Percentiles rank a stretch among this genome's conserved stretches.
These are phyloP conservation scores for Aspergillaceae sp. DNA, from an alignment of 2,329 filamentous ascomycete species.

Conservation along the genomic window DNA sequence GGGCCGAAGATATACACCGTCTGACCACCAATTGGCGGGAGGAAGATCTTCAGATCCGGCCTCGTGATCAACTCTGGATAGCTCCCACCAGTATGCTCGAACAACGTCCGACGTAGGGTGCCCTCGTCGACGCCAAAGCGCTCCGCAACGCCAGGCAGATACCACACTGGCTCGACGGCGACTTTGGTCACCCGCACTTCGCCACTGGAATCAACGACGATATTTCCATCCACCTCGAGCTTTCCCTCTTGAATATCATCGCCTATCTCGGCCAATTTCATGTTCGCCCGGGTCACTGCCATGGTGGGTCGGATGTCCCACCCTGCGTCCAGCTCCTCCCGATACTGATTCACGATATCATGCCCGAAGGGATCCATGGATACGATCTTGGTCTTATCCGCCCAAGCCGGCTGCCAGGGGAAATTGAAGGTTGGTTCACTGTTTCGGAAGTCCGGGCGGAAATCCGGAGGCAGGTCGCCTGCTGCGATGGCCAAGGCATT, in stretches of 20 bases:
- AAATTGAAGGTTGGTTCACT: conserved; percentile 87
- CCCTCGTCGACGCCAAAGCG: conserved; percentile 90
- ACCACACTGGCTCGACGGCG: conserved; percentile 91
- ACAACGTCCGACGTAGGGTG: conserved; percentile 73
- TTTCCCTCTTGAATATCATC: conserved; percentile 75
- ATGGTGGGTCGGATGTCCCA: conserved; percentile 79
- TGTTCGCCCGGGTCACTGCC: conserved; percentile 84
- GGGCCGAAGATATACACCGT: conserved; percentile 98
- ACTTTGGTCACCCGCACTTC: conserved; percentile 94
- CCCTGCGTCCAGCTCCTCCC: conserved; percentile 63
- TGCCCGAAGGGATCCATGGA: conserved; percentile 96
- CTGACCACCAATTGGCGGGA: conserved; percentile 88
- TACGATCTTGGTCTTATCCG: conserved; percentile 85
- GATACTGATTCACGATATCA: conserved; percentile 69
- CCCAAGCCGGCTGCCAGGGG: conserved; percentile 84
- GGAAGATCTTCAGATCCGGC: conserved; percentile 86
- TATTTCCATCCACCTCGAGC: conserved; percentile 72
- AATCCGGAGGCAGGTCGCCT: conserved; percentile 75
- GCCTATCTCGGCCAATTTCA: conserved; percentile 92
- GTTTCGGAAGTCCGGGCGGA: conserved; percentile 70
- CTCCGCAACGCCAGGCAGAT: conserved; percentile 77
- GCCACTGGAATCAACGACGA: conserved; percentile 75
- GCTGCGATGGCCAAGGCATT: conserved; percentile 87
- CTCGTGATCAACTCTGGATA: conserved; percentile 96
- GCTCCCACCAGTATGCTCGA: conserved; percentile 91